phyloP scores from a whole-genome alignment of 2,329 filamentous ascomycete species.

The Fusarium zealandicum region DNA sequence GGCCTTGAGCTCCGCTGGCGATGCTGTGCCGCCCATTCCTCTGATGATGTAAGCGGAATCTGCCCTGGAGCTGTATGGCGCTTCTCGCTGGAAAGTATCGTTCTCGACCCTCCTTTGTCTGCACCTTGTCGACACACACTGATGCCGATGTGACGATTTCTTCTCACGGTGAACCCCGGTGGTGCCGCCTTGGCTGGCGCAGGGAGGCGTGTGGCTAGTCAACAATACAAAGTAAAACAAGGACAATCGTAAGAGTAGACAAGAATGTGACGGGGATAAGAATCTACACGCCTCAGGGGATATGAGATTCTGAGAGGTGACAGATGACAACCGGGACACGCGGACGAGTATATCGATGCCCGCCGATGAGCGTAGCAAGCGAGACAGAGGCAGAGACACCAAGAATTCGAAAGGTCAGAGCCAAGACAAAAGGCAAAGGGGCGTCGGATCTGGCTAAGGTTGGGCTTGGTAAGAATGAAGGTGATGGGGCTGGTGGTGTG shows the following conservation, averaged over 20 bases:
- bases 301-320: conserved; percentile 5
- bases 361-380: not conserved
- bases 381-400: not conserved
- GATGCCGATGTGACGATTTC: not conserved
- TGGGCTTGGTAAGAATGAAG: conserved; percentile 5
- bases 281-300: conserved; percentile 17
- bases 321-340: not conserved
- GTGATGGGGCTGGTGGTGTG: conserved; percentile 2
- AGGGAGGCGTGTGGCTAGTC: conserved; percentile 23
- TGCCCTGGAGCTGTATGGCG: no score
- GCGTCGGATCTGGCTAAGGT: no score
- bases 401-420: not conserved
- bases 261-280: conserved; percentile 8
- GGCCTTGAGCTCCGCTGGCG: conserved; percentile 58
- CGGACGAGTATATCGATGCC: not conserved
- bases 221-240: conserved; percentile 7
- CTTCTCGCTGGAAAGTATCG: not conserved
- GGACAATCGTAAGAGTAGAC: not conserved
- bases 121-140: no score
- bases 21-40: conserved; percentile 27
- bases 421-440: not conserved
- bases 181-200: conserved; percentile 14
- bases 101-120: conserved; percentile 2
- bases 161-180: not conserved
- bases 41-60: not conserved